Evolutionary conservation across 768 basidiomycete genomes (phyloP).

Genomic region (Tricholoma terreum): DNA sequence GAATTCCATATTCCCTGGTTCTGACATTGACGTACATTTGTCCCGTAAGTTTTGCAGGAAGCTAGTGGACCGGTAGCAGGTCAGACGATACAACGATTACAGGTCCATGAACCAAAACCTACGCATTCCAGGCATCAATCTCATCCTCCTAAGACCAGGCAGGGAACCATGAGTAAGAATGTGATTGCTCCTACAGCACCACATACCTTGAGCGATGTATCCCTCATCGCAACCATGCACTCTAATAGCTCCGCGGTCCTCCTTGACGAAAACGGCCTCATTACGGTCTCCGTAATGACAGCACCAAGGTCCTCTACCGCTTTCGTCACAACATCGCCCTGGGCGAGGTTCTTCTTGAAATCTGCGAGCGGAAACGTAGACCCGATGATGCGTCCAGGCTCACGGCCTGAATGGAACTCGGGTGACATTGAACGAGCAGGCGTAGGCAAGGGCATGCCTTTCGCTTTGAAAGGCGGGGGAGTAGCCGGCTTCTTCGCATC

Average conservation of each 20-base stretch:
- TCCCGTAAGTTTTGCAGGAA: constrained; percentile 59
- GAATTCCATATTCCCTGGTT: constrained; percentile 64
- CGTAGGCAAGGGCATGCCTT: constrained; percentile 41
- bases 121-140: constrained; percentile 80
- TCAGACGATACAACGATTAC: not conserved
- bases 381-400: constrained; percentile 74
- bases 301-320: constrained; percentile 76
- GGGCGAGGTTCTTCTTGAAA: constrained; percentile 66
- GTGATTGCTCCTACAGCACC: not conserved
- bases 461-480: constrained; percentile 12
- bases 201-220: constrained; percentile 60
- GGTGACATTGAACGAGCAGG: constrained; percentile 50
- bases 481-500: constrained; percentile 22
- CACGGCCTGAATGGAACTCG: constrained; percentile 48
- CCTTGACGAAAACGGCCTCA: constrained; percentile 66
- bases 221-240: constrained; percentile 67
- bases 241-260: constrained; percentile 69
- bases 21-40: constrained; percentile 40
- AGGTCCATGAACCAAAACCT: constrained; percentile 20
- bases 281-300: constrained; percentile 68
- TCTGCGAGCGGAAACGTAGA: constrained; percentile 71
- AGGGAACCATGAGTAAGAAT: not conserved
- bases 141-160: constrained; percentile 67
- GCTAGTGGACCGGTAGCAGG: constrained; percentile 33
- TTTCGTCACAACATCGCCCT: constrained; percentile 80